Evolutionary conservation across 768 basidiomycete genomes (phyloP), one percentile per base, ranked within the genome.

Genomic region (Mycena indigotica): DNA sequence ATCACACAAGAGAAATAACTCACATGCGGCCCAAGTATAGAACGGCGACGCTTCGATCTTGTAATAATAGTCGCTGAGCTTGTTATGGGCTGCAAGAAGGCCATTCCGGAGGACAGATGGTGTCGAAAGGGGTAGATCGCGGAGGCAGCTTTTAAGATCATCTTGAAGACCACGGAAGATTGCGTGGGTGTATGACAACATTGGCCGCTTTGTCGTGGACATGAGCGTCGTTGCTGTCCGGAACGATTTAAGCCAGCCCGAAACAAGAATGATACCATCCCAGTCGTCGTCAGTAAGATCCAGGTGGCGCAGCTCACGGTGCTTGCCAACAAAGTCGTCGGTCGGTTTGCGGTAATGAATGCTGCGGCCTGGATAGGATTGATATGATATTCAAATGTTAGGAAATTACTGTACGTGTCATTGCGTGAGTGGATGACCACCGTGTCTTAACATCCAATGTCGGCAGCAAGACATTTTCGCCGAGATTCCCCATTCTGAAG

Each of bases 51-150:
- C 45, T 15, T 65, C 61, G 35, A 63, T 58, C 3, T 45, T 62
- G 32, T 30, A 58, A 41, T 49, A 64, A 48, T 67, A 67, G 24
- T 65, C 65, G 38, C 61, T 65, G n/a, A 63, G 55, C 55, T 67
- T 67, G 13, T 51, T 26, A 38, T 66, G 64, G 4, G 64, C 64
- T 0, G 21, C 51, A 30, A 30, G 0, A 25, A 67, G 23, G 5
- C 55, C 60, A n/a, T 28, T 28, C n/a, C 40, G 28, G 6, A 67
- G 35, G 26, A 50, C 50, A 25, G 57, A 46, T 25, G 32, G 46
- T n/a, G 35, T 45, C 28, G 50, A 39, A 1, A 2, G 6, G 1
- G 66, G 62, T 10, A 67, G 65, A 5, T 32, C 28, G 4, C 6
- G 12, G 12, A 67, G 49, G 12, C 29, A 5, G 19, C 45, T 17